A percentile compares a stretch with the other conserved stretches of the same genome.
Conservation (phyloP, 2,329 filamentous ascomycete genomes). For the Pezicula radicicola region DNA sequence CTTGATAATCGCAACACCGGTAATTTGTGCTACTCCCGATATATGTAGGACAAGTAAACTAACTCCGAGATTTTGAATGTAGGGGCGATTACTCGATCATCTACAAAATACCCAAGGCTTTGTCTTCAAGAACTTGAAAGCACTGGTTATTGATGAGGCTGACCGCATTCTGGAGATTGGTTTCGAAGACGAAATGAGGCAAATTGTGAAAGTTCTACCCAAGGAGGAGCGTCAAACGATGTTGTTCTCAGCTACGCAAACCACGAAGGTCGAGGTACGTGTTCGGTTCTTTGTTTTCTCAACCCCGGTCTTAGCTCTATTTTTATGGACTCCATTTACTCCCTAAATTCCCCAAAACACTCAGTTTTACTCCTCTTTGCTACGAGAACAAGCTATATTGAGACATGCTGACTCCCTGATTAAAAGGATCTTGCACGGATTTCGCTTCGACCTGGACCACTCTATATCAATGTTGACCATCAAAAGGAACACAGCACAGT, state of each 20-base stretch:
- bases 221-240: conserved; percentile 87
- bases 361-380: too few relatives aligned
- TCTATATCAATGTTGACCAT: conserved; percentile 97
- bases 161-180: conserved; percentile 95
- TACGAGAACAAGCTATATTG: too few relatives aligned
- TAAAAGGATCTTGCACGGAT: conserved; percentile 78
- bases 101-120: conserved; percentile 90
- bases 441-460: conserved; percentile 82
- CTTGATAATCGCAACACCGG: conserved; percentile 88
- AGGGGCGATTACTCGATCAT: conserved; percentile 74
- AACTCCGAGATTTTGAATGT: too few relatives aligned
- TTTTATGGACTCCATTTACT: too few relatives aligned
- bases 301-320: too few relatives aligned
- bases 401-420: too few relatives aligned
- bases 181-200: conserved; percentile 97
- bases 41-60: too few relatives aligned
- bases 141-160: conserved; percentile 92
- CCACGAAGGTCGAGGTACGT: conserved; percentile 79
- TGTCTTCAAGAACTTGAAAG: conserved; percentile 87
- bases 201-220: conserved; percentile 92
- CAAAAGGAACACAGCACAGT: conserved; percentile 88
- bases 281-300: too few relatives aligned
- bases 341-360: too few relatives aligned
- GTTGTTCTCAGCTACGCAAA: conserved; percentile 98
- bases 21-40: conserved; percentile 34